phyloP scores from a whole-genome alignment of 371 early-diverging fungal genomes.

The Mucor plumbeus region DNA sequence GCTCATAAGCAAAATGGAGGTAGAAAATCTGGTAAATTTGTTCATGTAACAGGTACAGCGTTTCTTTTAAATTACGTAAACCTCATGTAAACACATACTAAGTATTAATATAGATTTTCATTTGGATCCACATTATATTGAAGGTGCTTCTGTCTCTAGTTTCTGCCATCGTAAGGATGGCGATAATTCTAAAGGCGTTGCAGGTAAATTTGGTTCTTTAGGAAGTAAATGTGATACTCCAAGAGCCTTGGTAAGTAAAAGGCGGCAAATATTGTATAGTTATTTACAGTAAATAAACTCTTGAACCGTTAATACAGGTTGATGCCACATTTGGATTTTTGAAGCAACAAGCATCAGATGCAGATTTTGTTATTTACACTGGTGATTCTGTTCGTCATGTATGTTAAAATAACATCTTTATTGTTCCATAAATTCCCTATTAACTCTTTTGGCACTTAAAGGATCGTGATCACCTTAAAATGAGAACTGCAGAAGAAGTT shows the following conservation, averaged over 20 bases:
- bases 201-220: constrained; percentile 43
- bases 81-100: not conserved
- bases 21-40: constrained; percentile 34
- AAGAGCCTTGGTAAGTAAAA: constrained; percentile 21
- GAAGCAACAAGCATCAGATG: constrained; percentile 28
- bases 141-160: constrained; percentile 27
- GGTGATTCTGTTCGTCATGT: constrained; percentile 54
- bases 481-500: constrained; percentile 30
- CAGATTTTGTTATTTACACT: constrained; percentile 55
- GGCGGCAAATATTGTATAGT: not conserved
- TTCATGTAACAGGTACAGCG: constrained; percentile 48
- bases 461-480: constrained; percentile 9
- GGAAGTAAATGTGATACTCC: constrained; percentile 47
- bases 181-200: constrained; percentile 15
- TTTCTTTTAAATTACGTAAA: no score
- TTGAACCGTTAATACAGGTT: not conserved
- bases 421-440: no score
- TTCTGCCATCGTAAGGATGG: constrained; percentile 33
- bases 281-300: no score
- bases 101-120: constrained; percentile 37
- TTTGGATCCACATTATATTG: constrained; percentile 37
- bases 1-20: not conserved
- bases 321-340: constrained; percentile 42
- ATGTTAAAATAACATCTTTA: not conserved
- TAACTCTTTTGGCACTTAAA: not conserved